Conservation (phyloP, 345 rosid species). For the Euphorbia lathyris region DNA sequence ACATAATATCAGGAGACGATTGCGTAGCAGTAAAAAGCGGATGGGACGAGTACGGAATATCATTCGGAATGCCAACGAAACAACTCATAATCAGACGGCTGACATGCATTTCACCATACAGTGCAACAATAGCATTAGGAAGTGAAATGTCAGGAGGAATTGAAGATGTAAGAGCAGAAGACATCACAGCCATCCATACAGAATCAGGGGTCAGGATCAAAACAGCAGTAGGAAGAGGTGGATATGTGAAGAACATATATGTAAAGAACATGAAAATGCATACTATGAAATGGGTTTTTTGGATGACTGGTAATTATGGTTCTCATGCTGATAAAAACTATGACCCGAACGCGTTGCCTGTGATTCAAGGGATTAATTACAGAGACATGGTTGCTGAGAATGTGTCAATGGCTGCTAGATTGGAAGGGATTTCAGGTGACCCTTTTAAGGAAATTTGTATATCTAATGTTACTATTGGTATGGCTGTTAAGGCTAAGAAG, state of each 20-base stretch:
- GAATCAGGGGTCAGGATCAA: slow-evolving; percentile 81
- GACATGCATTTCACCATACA: slow-evolving; percentile 72
- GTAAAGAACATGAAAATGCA: slow-evolving; percentile 57
- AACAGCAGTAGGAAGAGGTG: slow-evolving; percentile 71
- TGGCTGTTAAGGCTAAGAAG: slow-evolving; percentile 59
- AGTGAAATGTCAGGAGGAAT: slow-evolving; percentile 88
- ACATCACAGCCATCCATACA: slow-evolving; percentile 58
- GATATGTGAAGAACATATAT: slow-evolving; percentile 56
- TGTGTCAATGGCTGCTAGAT: slow-evolving; percentile 58
- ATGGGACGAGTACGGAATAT: slow-evolving; percentile 80
- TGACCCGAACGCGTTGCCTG: slow-evolving; percentile 73
- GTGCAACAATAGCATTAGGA: slow-evolving; percentile 70
- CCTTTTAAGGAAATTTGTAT: slow-evolving; percentile 67
- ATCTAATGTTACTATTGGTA: slow-evolving; percentile 55
- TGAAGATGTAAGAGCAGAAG: slow-evolving; percentile 75
- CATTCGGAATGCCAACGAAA: slow-evolving; percentile 64
- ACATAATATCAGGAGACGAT: slow-evolving; percentile 88
- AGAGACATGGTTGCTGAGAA: slow-evolving; percentile 64
- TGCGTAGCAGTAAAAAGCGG: slow-evolving; percentile 92
- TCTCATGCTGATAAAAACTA: slow-evolving; percentile 59
- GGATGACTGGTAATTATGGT: slow-evolving; percentile 78
- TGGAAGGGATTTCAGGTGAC: slow-evolving; percentile 61
- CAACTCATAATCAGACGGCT: slow-evolving; percentile 58
- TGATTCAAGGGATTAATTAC: slow-evolving; percentile 53
- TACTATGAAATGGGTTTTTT: slow-evolving; percentile 77